phyloP scores from a whole-genome alignment of 164 flowering plant species.

The Santalum album region DNA sequence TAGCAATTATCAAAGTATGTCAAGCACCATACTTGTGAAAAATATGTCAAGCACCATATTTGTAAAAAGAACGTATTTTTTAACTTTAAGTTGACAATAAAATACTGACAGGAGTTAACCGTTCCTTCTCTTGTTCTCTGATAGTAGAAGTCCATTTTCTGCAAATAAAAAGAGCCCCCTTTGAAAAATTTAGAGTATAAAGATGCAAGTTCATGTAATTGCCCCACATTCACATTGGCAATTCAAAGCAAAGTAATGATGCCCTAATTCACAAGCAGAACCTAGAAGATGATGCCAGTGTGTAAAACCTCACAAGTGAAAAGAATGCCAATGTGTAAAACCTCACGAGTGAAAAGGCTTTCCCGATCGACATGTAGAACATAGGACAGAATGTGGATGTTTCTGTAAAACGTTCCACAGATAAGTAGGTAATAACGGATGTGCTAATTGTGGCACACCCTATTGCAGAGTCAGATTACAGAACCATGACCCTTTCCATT shows the following conservation, averaged over 20 bases:
- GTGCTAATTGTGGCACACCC: too few relatives aligned
- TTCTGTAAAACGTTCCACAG: not conserved
- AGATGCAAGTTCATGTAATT: too few relatives aligned
- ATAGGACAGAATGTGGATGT: not conserved
- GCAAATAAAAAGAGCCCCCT: constrained; percentile 18
- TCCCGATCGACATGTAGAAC: not conserved
- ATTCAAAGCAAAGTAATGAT: not conserved
- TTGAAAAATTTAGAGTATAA: not conserved
- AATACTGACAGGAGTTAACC: constrained; percentile 79
- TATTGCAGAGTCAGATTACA: too few relatives aligned
- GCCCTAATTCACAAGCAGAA: too few relatives aligned
- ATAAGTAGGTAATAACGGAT: not conserved
- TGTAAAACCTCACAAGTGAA: too few relatives aligned
- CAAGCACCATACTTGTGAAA: constrained; percentile 4
- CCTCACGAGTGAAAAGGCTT: too few relatives aligned
- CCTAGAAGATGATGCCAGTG: too few relatives aligned
- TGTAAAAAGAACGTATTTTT: not conserved
- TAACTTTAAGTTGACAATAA: constrained; percentile 4
- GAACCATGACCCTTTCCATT: too few relatives aligned
- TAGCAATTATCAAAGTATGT: constrained; percentile 14
- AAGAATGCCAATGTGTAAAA: too few relatives aligned
- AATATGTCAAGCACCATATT: constrained; percentile 5
- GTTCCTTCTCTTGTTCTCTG: constrained; percentile 71
- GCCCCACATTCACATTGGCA: not conserved
- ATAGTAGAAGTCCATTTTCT: constrained; percentile 88